These are phyloP conservation scores for Alternaria sp. DNA, from an alignment of 2,329 filamentous ascomycete genomes.

Conservation along the genomic window DNA sequence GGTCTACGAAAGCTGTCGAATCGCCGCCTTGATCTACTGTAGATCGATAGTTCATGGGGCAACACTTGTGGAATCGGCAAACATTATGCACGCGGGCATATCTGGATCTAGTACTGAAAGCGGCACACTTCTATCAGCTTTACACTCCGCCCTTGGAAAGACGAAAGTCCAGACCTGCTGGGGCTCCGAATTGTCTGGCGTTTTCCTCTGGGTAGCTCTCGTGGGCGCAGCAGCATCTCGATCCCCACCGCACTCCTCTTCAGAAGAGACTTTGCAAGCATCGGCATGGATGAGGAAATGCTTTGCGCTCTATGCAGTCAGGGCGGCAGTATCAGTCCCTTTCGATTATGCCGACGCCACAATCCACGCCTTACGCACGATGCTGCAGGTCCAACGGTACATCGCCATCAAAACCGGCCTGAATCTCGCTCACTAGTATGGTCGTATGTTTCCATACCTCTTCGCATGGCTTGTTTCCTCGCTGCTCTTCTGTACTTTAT, in stretches of 20 bases:
- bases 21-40: constrained; percentile 45
- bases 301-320: constrained; percentile 42
- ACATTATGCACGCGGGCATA: constrained; percentile 23
- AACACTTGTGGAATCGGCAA: constrained; percentile 36
- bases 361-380: constrained; percentile 36
- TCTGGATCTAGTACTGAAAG: constrained; percentile 12
- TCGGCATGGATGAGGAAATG: constrained; percentile 40
- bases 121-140: constrained; percentile 31
- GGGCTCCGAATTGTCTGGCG: constrained; percentile 36
- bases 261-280: constrained; percentile 15
- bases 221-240: constrained; percentile 42
- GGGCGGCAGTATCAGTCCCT: constrained; percentile 24
- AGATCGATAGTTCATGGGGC: constrained; percentile 39
- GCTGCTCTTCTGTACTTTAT: neutral
- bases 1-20: constrained; percentile 44
- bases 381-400: constrained; percentile 35
- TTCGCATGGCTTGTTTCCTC: neutral
- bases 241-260: constrained; percentile 15
- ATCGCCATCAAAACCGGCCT: constrained; percentile 27
- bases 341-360: constrained; percentile 34
- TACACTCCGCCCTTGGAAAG: constrained; percentile 34
- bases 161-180: constrained; percentile 37
- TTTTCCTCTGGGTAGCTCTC: constrained; percentile 45
- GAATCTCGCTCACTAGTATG: neutral
- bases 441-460: neutral